Evolutionary conservation across 2,329 filamentous ascomycete genomes (phyloP), one percentile per base, ranked within the genome.

Genomic region (Epichloe hybrida): DNA sequence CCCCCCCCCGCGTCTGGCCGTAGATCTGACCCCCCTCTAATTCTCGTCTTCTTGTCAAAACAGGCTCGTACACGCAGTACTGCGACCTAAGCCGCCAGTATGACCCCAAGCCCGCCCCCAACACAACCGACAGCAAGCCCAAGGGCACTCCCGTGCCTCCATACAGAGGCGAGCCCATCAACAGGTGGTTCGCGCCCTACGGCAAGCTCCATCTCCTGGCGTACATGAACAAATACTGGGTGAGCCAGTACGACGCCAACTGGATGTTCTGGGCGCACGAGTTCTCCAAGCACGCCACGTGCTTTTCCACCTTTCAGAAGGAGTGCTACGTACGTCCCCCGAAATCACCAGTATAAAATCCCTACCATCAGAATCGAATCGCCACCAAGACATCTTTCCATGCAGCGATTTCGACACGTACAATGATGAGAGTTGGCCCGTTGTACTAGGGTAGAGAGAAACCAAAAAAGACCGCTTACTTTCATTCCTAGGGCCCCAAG

Each of bases 281-380:
- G 61, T 84, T 81, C 69, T 74, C 71, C 66, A 84, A 84, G 69
- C 80, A 83, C 64, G 81, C 74, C 3, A 84, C 81, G 13, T 86
- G 81, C 71, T 84, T 69, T 69, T 79, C 74, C 45, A 83, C 76
- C 53, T 84, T 85, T 60, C 79, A 84, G 59, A 65, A 71, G 5
- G 73, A 77, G 34, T 86, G 82, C 72, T 85, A 83, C 63, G 62
- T 64, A 58, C 31, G 60, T 8, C 47, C 2, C 40, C 15, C 5
- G 5, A 20, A 27, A 27, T 27, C 23, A 27, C 23, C 23, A 7
- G 23, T 17, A 17, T 27, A 27, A 27, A 27, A 27, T 27, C 17
- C 6, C 5, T 23, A 23, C 21, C 21, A 23, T 23, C 21, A 23
- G 21, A 23, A 23, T 2, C 21, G 4, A 23, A 23, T 2, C 21